A percentile compares a stretch with the other conserved stretches of the same genome.
Conservation (phyloP, 148 eudicot genomes). For the Camellia japonica region DNA sequence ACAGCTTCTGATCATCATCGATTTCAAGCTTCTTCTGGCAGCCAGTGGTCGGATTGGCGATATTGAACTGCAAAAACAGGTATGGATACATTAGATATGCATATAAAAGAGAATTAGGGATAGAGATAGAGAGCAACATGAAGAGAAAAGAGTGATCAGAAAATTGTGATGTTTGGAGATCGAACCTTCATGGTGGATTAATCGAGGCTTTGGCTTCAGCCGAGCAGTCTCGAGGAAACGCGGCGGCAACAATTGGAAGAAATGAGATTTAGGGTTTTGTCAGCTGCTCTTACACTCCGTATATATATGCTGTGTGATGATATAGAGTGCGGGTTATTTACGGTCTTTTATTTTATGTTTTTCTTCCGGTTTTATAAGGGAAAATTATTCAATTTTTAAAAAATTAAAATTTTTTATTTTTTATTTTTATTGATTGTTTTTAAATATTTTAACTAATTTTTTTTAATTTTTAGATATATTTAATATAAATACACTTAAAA, state of each 20-base stretch:
- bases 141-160: background rate
- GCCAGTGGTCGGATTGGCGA: slow-evolving; percentile 11
- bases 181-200: slow-evolving; percentile 3
- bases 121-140: background rate
- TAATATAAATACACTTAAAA: too few relatives aligned
- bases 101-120: background rate
- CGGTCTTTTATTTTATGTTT: too few relatives aligned
- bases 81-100: background rate
- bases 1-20: slow-evolving; percentile 15
- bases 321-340: too few relatives aligned
- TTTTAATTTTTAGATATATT: too few relatives aligned
- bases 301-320: too few relatives aligned
- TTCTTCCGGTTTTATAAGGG: too few relatives aligned
- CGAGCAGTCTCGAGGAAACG: background rate
- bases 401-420: too few relatives aligned
- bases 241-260: background rate
- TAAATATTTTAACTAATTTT: too few relatives aligned
- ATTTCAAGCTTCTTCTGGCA: slow-evolving; percentile 16
- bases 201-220: background rate
- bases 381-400: too few relatives aligned
- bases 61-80: slow-evolving; percentile 1
- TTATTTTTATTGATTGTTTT: too few relatives aligned
- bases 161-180: background rate
- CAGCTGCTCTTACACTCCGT: background rate
- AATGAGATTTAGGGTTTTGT: background rate